A percentile compares a stretch with the other conserved stretches of the same genome.
Conservation (phyloP, 345 rosid genomes). For the Hirschfeldia incana region DNA sequence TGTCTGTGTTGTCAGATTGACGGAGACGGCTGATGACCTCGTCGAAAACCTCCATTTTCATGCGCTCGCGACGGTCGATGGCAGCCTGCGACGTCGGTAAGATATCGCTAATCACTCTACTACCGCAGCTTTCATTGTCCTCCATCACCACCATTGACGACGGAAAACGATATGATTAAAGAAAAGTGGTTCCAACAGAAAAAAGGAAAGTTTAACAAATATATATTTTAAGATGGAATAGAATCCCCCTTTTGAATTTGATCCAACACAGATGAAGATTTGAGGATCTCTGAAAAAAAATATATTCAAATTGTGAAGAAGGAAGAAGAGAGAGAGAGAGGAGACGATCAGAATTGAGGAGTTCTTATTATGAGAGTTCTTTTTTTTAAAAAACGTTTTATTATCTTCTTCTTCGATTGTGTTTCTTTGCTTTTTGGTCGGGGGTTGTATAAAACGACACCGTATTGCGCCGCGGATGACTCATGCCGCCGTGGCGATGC, state of each 20-base stretch:
- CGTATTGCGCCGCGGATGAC: not conserved
- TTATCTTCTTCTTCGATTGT: not conserved
- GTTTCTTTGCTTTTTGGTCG: not conserved
- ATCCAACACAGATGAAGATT: not conserved
- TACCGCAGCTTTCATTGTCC: conserved; percentile 66
- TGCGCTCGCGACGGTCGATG: conserved; percentile 56
- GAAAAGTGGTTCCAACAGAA: not conserved
- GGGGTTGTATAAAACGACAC: conserved; percentile 16
- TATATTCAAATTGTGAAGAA: not conserved
- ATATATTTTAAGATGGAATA: not conserved
- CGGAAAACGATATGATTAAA: not conserved
- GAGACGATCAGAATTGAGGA: not conserved
- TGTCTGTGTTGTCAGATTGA: conserved; percentile 50
- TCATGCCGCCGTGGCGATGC: conserved; percentile 40
- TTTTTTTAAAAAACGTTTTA: conserved; percentile 1
- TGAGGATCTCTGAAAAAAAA: not conserved
- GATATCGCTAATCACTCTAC: conserved; percentile 47
- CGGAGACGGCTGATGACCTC: conserved; percentile 77
- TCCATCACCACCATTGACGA: conserved; percentile 65
- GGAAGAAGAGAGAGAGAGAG: not conserved
- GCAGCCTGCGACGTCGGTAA: conserved; percentile 42
- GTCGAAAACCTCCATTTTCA: conserved; percentile 62
- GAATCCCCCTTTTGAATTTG: not conserved
- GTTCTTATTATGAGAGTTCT: not conserved
- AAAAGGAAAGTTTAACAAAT: not conserved